These are phyloP conservation scores for Schwanniomyces vanrijiae DNA, from an alignment of 805 yeast species.

Conservation along the genomic window DNA sequence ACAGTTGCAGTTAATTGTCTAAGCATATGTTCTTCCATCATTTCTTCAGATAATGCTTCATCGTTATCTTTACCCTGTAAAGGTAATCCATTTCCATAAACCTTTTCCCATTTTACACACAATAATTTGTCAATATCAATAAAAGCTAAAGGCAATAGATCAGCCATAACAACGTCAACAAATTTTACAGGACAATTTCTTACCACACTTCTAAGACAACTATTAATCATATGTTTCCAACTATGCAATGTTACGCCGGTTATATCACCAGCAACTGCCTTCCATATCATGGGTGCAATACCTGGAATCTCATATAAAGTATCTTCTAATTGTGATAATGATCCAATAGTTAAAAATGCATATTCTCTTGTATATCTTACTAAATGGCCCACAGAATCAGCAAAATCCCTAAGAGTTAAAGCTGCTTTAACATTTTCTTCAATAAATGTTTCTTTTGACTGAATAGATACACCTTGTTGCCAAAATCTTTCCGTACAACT, in stretches of 20 bases:
- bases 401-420: conserved; percentile 91
- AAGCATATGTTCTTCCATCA: conserved; percentile 95
- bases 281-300: conserved; percentile 74
- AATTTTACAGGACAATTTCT: conserved; percentile 81
- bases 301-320: conserved; percentile 85
- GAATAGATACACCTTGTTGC: conserved; percentile 97
- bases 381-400: conserved; percentile 96
- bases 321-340: conserved; percentile 86
- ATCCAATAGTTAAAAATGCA: conserved; percentile 85
- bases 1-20: conserved; percentile 92
- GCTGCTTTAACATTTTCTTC: conserved; percentile 94
- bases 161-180: conserved; percentile 68
- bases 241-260: conserved; percentile 91
- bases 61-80: conserved; percentile 65
- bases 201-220: conserved; percentile 81
- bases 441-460: conserved; percentile 89
- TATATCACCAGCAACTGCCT: conserved; percentile 80
- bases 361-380: conserved; percentile 95
- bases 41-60: conserved; percentile 89
- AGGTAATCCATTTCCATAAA: conserved; percentile 56
- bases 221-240: conserved; percentile 95
- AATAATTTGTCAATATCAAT: conserved; percentile 72
- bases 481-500: conserved; percentile 93
- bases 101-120: conserved; percentile 72
- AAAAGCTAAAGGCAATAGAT: conserved; percentile 76